A percentile compares a stretch with the other conserved stretches of the same genome.
Conservation (phyloP, 345 rosid genomes). For the Hypericum androsaemum region DNA sequence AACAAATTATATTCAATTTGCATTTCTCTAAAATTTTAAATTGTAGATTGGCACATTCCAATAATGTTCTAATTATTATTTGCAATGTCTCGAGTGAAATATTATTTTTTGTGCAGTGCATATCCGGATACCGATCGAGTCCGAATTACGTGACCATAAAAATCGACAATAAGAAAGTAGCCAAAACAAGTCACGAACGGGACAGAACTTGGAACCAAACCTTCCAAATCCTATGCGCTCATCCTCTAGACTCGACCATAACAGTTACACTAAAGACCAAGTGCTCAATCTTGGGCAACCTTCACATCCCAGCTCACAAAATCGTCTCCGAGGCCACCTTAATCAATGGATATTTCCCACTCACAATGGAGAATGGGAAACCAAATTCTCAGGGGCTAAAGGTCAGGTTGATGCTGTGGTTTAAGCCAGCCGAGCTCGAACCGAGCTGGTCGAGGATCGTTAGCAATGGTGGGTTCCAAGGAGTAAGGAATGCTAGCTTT, state of each 20-base stretch:
- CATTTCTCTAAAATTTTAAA: no score
- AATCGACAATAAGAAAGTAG: slow-evolving; percentile 52
- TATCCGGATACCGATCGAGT: slow-evolving; percentile 31
- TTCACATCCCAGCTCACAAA: slow-evolving; percentile 38
- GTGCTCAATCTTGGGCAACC: slow-evolving; percentile 55
- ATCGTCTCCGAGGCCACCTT: slow-evolving; percentile 37
- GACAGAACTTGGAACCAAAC: slow-evolving; percentile 88
- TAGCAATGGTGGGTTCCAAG: slow-evolving; percentile 34
- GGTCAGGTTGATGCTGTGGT: slow-evolving; percentile 65
- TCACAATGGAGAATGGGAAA: slow-evolving; percentile 37
- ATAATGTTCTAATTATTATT: no score
- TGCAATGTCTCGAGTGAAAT: no score
- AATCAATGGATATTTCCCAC: slow-evolving; percentile 52
- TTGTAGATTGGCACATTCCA: no score
- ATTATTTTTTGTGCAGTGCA: slow-evolving; percentile 31
- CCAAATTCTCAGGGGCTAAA: slow-evolving; percentile 34
- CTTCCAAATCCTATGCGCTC: slow-evolving; percentile 72
- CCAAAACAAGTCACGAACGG: slow-evolving; percentile 49
- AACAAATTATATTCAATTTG: no score
- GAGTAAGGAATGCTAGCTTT: slow-evolving; percentile 58
- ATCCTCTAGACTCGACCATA: slow-evolving; percentile 43
- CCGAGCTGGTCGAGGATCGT: slow-evolving; percentile 43
- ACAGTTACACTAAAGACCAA: slow-evolving; percentile 61
- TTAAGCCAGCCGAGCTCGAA: slow-evolving; percentile 67
- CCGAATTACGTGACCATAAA: slow-evolving; percentile 62